Conservation (phyloP, 371 early-diverging fungal genomes). For the Rozella allomycis region DNA sequence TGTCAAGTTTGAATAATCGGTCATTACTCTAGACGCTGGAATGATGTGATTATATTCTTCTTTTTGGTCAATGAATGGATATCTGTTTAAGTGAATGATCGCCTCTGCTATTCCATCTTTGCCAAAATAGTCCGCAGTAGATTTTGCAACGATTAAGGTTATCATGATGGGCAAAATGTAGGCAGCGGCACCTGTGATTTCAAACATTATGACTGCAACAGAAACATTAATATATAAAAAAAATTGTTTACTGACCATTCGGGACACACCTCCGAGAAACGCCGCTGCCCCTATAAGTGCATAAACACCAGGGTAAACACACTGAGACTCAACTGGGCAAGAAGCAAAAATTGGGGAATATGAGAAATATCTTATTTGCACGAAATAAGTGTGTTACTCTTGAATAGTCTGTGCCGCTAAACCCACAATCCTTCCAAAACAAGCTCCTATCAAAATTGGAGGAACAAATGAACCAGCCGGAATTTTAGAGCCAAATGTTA, state of each 20-base stretch:
- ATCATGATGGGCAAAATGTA: constrained; percentile 76
- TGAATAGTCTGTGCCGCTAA: constrained; percentile 36
- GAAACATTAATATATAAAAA: no score
- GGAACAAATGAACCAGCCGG: constrained; percentile 86
- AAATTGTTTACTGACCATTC: no score
- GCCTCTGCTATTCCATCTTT: constrained; percentile 54
- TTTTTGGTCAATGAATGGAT: constrained; percentile 68
- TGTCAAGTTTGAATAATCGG: background rate
- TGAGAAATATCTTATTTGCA: no score
- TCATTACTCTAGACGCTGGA: background rate
- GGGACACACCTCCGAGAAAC: constrained; percentile 66
- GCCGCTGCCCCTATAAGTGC: constrained; percentile 89
- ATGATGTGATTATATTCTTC: no score
- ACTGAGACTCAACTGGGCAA: constrained; percentile 6
- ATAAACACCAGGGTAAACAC: constrained; percentile 80
- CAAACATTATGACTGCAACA: constrained; percentile 78
- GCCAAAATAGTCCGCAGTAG: constrained; percentile 59
- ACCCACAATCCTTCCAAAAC: constrained; percentile 72
- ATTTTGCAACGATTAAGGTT: constrained; percentile 75
- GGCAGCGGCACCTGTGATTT: constrained; percentile 67
- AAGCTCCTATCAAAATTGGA: constrained; percentile 71
- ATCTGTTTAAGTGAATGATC: constrained; percentile 45
- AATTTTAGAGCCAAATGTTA: constrained; percentile 60
- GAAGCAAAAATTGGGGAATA: background rate
- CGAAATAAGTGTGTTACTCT: background rate